A percentile compares a stretch with the other conserved stretches of the same genome.
Evolutionary conservation across 2,329 filamentous ascomycete genomes (phyloP).

Genomic region (Cryphonectria naterciae): DNA sequence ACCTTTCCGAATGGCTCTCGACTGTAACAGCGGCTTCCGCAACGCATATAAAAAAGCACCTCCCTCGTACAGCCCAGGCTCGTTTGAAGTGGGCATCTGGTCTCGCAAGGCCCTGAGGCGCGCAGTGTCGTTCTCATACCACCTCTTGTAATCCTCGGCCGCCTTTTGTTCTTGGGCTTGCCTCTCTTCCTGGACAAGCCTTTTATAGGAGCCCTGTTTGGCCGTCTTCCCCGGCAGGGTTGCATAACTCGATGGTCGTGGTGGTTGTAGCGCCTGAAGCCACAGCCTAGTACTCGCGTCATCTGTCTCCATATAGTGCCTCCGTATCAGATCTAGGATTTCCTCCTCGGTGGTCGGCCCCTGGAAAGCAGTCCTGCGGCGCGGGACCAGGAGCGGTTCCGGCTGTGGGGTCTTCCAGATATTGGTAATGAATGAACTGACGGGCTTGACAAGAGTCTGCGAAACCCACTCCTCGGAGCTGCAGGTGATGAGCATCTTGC

Average conservation of each 20-base stretch:
- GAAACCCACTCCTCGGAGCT: slow-evolving; percentile 13
- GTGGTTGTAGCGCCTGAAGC: slow-evolving; percentile 25
- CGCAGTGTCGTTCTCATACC: slow-evolving; percentile 16
- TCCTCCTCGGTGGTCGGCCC: slow-evolving; percentile 25
- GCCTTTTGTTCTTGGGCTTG: neutral
- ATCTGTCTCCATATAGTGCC: slow-evolving; percentile 34
- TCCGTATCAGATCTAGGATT: slow-evolving; percentile 32
- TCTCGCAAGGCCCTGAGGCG: slow-evolving; percentile 9
- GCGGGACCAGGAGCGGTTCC: neutral
- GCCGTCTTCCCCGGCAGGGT: slow-evolving; percentile 12
- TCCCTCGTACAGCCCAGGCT: slow-evolving; percentile 15
- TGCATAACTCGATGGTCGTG: slow-evolving; percentile 12
- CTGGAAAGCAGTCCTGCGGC: no score
- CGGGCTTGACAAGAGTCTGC: slow-evolving; percentile 3
- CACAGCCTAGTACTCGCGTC: slow-evolving; percentile 30
- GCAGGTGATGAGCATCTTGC: slow-evolving; percentile 34
- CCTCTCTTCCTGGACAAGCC: slow-evolving; percentile 7
- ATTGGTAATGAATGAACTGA: neutral
- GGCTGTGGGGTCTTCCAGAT: neutral
- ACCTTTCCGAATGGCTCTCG: neutral
- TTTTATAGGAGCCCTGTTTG: neutral
- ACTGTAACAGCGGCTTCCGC: neutral
- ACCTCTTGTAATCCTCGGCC: slow-evolving; percentile 16
- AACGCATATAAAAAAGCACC: slow-evolving; percentile 11
- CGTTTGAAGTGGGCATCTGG: neutral